These are phyloP conservation scores for Medicago lupulina DNA, from an alignment of 306 rosid species.

Conservation along the genomic window DNA sequence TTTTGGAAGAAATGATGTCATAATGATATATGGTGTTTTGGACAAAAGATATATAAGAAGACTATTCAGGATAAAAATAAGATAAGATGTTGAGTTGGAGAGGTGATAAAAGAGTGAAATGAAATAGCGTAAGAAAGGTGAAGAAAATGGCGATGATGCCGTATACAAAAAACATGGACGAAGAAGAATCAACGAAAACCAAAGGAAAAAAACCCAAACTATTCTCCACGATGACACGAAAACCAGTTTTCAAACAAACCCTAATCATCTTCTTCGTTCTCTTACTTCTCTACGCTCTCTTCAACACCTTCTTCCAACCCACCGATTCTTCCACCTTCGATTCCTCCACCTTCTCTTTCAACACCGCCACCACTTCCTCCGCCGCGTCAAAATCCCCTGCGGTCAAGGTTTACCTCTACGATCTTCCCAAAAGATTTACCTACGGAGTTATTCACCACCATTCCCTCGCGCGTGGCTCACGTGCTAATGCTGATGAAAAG, in stretches of 20 bases:
- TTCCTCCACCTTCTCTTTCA: constrained; percentile 37
- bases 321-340: constrained; percentile 52
- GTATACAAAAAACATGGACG: constrained; percentile 37
- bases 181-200: constrained; percentile 32
- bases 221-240: constrained; percentile 56
- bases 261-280: constrained; percentile 53
- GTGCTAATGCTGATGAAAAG: background rate
- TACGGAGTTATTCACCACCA: constrained; percentile 72
- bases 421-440: constrained; percentile 75
- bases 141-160: constrained; percentile 32
- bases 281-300: constrained; percentile 50
- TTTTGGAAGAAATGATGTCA: too few relatives aligned
- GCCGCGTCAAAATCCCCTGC: background rate
- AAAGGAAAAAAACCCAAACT: constrained; percentile 41
- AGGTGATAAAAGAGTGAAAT: too few relatives aligned
- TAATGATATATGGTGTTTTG: too few relatives aligned
- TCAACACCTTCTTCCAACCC: constrained; percentile 48
- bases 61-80: too few relatives aligned
- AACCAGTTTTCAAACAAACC: constrained; percentile 65
- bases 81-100: too few relatives aligned
- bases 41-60: too few relatives aligned
- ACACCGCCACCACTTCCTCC: constrained; percentile 42
- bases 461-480: constrained; percentile 75
- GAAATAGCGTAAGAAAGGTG: background rate
- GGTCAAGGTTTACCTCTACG: constrained; percentile 65